phyloP scores from a whole-genome alignment of 2,329 filamentous ascomycete species.

The Thielaviopsis punctulata region DNA sequence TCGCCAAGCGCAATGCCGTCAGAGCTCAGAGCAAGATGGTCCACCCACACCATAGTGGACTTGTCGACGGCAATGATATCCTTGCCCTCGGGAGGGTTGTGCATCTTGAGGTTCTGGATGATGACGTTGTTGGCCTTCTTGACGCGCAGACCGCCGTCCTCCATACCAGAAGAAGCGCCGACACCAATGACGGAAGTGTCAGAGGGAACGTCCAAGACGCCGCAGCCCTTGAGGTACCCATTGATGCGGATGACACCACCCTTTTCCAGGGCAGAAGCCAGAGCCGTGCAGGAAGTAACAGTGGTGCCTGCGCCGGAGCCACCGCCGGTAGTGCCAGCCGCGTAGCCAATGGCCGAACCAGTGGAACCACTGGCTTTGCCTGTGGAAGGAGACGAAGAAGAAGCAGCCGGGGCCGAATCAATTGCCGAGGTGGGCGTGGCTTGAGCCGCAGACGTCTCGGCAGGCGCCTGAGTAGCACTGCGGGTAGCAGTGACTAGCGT shows the following conservation, averaged over 20 bases:
- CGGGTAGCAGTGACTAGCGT: not conserved
- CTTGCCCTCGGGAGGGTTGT: constrained; percentile 28
- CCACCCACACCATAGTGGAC: constrained; percentile 31
- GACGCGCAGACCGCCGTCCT: constrained; percentile 29
- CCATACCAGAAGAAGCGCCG: constrained; percentile 23
- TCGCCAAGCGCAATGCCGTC: constrained; percentile 18
- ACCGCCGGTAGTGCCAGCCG: constrained; percentile 27
- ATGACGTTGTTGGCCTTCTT: constrained; percentile 35
- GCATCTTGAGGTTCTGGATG: constrained; percentile 36
- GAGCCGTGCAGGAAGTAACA: constrained; percentile 26
- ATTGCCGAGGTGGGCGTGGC: not conserved
- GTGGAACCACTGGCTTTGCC: constrained; percentile 15
- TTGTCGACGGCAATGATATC: constrained; percentile 34
- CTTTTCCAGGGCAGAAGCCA: constrained; percentile 21
- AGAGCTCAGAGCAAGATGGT: constrained; percentile 26
- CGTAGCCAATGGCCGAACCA: constrained; percentile 16
- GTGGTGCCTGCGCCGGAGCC: constrained; percentile 27
- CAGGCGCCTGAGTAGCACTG: not conserved
- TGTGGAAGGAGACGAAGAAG: constrained; percentile 3
- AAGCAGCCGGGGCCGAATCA: not conserved
- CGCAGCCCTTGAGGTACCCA: constrained; percentile 25
- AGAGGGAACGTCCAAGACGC: constrained; percentile 27
- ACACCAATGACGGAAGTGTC: constrained; percentile 36
- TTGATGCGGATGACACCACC: constrained; percentile 29
- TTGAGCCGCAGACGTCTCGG: not conserved